Percentiles rank a stretch among this genome's conserved stretches.
Conservation (phyloP, 192 early-diverging fungal species). For the Coemansia sp. region DNA sequence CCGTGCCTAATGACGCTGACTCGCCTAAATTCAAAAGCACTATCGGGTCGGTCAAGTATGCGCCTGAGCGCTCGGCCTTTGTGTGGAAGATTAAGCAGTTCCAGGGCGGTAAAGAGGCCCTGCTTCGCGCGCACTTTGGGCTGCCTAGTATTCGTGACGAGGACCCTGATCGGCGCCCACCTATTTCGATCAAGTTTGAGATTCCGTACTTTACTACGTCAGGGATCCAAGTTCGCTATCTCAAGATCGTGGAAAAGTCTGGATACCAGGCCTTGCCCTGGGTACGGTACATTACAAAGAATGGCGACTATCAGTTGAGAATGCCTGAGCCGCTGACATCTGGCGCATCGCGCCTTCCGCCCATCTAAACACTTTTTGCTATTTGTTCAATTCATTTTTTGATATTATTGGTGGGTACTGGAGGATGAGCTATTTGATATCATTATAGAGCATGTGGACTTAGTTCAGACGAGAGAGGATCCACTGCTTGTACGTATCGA, state of each 20-base stretch:
- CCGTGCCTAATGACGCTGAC: conserved; percentile 98
- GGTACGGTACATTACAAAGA: conserved; percentile 89
- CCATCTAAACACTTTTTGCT: conserved; percentile 54
- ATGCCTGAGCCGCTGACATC: conserved; percentile 85
- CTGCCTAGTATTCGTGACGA: conserved; percentile 84
- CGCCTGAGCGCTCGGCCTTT: conserved; percentile 90
- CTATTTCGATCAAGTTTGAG: conserved; percentile 85
- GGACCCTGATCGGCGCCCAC: conserved; percentile 78
- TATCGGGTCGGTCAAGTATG: conserved; percentile 87
- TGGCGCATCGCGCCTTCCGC: conserved; percentile 63
- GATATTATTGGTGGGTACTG: neutral
- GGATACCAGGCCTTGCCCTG: conserved; percentile 88
- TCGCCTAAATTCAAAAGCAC: conserved; percentile 93
- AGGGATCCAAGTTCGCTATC: conserved; percentile 87
- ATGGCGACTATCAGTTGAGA: conserved; percentile 93
- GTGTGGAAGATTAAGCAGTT: conserved; percentile 99
- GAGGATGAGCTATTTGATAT: neutral
- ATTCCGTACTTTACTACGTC: conserved; percentile 90
- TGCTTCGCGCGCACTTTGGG: conserved; percentile 86
- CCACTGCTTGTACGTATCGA: conserved; percentile 43
- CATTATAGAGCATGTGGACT: neutral
- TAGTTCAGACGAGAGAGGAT: conserved; percentile 34
- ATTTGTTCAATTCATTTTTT: neutral
- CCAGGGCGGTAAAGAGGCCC: conserved; percentile 96
- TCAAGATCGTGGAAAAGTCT: conserved; percentile 88